A percentile compares a stretch with the other conserved stretches of the same genome.
Conservation (phyloP, 2,329 filamentous ascomycete genomes). For the Sporothrix schenckii region DNA sequence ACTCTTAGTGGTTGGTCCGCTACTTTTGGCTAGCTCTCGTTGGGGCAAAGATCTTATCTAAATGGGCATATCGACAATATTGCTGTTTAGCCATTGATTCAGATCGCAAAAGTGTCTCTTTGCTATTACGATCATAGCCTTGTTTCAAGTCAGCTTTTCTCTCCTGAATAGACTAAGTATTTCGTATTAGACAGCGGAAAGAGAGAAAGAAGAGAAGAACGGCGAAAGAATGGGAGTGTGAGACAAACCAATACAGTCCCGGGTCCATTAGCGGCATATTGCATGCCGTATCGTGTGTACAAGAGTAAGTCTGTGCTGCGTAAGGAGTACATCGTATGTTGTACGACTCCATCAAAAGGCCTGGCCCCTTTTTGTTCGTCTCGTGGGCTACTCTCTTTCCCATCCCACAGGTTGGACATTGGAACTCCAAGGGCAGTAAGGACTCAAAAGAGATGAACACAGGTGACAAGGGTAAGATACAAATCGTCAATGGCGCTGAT, state of each 20-base stretch:
- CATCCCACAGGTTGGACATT: background rate
- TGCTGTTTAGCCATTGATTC: too few species aligned
- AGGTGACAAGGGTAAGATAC: too few species aligned
- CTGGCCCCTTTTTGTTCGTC: background rate
- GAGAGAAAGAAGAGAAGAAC: background rate
- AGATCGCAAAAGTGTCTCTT: background rate
- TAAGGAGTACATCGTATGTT: background rate
- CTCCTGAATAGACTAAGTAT: background rate
- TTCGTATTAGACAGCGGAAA: background rate
- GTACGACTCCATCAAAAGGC: background rate
- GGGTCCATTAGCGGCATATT: background rate
- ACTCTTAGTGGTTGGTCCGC: too few species aligned
- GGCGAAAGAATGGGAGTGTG: conserved; percentile 11
- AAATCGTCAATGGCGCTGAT: conserved; percentile 17
- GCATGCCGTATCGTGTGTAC: background rate
- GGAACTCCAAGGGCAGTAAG: background rate
- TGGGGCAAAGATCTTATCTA: background rate
- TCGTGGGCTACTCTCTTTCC: background rate
- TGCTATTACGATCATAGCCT: background rate
- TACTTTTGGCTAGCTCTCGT: too few species aligned
- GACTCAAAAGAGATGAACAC: background rate
- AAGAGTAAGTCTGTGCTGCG: background rate
- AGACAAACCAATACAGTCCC: background rate
- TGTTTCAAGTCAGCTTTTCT: background rate
- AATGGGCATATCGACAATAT: background rate